A percentile compares a stretch with the other conserved stretches of the same genome.
Evolutionary conservation across 176 grass and related monocot genomes (phyloP).

Genomic region (Musa schizocarpa): DNA sequence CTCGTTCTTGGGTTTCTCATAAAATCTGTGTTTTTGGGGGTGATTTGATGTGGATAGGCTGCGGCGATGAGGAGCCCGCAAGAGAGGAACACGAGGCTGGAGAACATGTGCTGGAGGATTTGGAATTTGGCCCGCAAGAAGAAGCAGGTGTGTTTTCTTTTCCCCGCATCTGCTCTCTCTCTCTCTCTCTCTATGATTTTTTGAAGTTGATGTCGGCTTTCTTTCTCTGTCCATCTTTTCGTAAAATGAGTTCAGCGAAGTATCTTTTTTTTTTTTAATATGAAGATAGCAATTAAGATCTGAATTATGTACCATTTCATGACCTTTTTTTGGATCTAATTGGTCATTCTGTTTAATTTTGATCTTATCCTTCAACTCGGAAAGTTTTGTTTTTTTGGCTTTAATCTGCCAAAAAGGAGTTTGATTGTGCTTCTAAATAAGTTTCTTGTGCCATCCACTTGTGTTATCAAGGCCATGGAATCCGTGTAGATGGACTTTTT

Average conservation of each 20-base stretch:
- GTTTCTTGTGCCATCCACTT: not conserved
- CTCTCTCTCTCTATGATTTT: not conserved
- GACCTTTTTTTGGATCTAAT: not conserved
- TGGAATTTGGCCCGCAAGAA: conserved; percentile 24
- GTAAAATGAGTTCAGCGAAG: no score
- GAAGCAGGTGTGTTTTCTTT: conserved; percentile 21
- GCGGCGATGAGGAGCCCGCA: conserved; percentile 17
- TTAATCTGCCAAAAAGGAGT: not conserved
- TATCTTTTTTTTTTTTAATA: no score
- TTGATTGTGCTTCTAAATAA: not conserved
- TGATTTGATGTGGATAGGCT: not conserved
- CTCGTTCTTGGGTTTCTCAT: not conserved
- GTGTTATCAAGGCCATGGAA: not conserved
- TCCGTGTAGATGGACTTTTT: not conserved
- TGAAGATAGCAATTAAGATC: not conserved
- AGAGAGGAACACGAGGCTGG: conserved; percentile 21
- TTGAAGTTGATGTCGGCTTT: not conserved
- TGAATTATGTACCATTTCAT: not conserved
- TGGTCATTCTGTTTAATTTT: not conserved
- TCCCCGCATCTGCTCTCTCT: not conserved
- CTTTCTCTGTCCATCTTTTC: not conserved
- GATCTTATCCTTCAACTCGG: not conserved
- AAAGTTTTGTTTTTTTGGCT: not conserved
- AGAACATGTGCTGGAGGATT: conserved; percentile 31
- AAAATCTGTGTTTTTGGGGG: not conserved